phyloP scores from a whole-genome alignment of 352 stramenopile genomes.

The Phytophthora tentaculata region DNA sequence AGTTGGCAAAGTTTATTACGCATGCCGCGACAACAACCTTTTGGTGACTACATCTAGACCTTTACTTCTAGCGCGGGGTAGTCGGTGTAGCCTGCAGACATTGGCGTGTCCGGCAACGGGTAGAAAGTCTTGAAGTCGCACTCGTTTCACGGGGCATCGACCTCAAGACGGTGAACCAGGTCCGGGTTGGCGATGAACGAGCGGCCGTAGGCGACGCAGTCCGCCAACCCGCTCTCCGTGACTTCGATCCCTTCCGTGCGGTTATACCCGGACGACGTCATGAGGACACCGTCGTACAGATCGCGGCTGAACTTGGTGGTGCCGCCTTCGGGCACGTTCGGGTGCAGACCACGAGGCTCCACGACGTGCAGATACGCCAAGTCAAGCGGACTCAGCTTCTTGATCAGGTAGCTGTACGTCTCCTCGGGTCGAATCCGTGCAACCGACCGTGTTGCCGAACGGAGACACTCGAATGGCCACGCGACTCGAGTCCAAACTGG shows the following conservation, averaged over 20 bases:
- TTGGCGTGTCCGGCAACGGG: conserved; percentile 20
- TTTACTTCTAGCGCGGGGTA: conserved; percentile 37
- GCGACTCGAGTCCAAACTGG: conserved; percentile 35
- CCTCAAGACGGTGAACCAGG: conserved; percentile 53
- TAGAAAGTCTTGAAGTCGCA: conserved; percentile 44
- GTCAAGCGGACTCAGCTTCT: conserved; percentile 40
- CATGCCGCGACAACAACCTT: conserved; percentile 6
- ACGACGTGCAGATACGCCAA: conserved; percentile 60
- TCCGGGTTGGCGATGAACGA: conserved; percentile 75
- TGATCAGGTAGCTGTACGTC: conserved; percentile 47
- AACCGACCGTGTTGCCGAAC: conserved; percentile 38
- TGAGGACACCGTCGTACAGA: conserved; percentile 55
- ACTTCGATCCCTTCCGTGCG: conserved; percentile 38
- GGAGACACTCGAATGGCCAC: conserved; percentile 44
- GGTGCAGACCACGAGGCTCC: conserved; percentile 48
- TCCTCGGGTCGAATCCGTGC: conserved; percentile 41
- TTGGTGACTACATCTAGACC: neutral
- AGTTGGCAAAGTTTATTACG: neutral
- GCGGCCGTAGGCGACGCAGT: conserved; percentile 61
- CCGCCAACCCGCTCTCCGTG: conserved; percentile 43
- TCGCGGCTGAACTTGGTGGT: conserved; percentile 45
- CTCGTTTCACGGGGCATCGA: conserved; percentile 43
- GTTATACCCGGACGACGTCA: conserved; percentile 56
- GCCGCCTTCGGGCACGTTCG: conserved; percentile 38
- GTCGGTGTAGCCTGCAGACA: conserved; percentile 46